These are phyloP conservation scores for Coccomyxa subellipsoidea DNA, from an alignment of 163 green algal genomes.

Conservation along the genomic window DNA sequence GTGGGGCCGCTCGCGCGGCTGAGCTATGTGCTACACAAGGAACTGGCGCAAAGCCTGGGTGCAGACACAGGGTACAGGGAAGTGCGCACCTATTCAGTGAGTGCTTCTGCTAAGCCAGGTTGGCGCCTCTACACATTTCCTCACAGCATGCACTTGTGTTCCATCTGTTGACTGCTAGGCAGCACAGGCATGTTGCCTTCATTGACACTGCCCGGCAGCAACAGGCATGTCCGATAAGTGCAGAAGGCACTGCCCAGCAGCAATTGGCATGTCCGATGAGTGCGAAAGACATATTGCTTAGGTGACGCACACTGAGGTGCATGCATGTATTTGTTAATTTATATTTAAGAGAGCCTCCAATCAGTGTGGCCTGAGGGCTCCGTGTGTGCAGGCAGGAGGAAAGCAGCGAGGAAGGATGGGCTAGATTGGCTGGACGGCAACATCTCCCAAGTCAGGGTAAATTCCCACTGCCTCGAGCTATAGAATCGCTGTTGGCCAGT, in stretches of 20 bases:
- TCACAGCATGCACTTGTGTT: neutral
- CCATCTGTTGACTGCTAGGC: too few species aligned
- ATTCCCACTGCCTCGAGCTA: too few species aligned
- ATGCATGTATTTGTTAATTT: too few species aligned
- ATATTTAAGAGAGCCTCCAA: too few species aligned
- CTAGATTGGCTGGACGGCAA: slow-evolving; percentile 28
- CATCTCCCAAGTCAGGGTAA: neutral
- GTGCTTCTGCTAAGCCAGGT: slow-evolving; percentile 11
- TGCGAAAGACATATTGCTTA: too few species aligned
- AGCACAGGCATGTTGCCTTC: too few species aligned
- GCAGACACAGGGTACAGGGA: slow-evolving; percentile 57
- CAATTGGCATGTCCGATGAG: too few species aligned
- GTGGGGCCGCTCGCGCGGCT: slow-evolving; percentile 55
- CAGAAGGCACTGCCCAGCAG: too few species aligned
- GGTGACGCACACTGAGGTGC: too few species aligned
- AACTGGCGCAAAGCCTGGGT: slow-evolving; percentile 41
- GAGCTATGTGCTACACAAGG: slow-evolving; percentile 53
- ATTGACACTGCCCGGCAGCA: too few species aligned
- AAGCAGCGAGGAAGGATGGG: neutral
- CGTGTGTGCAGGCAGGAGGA: neutral
- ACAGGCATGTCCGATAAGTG: too few species aligned
- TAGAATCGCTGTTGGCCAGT: too few species aligned
- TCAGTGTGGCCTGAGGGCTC: neutral
- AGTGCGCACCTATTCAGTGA: slow-evolving; percentile 33
- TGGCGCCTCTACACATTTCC: neutral